These are phyloP conservation scores for Camellia lanceoleosa DNA, from an alignment of 148 eudicot genomes.

Conservation along the genomic window DNA sequence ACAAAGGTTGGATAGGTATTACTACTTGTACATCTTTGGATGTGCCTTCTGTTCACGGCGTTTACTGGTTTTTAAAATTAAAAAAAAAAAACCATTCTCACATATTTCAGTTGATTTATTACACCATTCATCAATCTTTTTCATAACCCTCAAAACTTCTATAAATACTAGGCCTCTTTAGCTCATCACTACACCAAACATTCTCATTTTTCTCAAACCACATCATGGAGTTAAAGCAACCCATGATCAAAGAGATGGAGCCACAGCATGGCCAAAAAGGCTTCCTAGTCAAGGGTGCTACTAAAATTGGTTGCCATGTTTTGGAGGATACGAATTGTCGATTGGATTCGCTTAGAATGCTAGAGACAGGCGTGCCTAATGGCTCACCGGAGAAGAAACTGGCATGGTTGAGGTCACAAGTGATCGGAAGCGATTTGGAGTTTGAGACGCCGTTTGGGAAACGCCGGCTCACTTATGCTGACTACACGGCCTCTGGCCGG, in stretches of 20 bases:
- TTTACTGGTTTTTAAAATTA: too few relatives aligned
- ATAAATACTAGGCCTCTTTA: too few relatives aligned
- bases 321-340: neutral
- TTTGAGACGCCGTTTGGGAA: conserved; percentile 29
- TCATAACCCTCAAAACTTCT: too few relatives aligned
- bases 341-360: neutral
- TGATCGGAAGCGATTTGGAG: conserved; percentile 21
- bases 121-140: too few relatives aligned
- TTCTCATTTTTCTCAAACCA: too few relatives aligned
- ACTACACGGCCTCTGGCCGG: conserved; percentile 28
- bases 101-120: too few relatives aligned
- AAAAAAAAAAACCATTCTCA: too few relatives aligned
- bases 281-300: neutral
- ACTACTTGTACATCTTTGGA: too few relatives aligned
- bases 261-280: neutral
- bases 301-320: neutral
- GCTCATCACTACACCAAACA: too few relatives aligned
- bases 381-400: conserved; percentile 13
- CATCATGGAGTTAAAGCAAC: neutral
- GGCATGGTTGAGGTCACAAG: conserved; percentile 23
- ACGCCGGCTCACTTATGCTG: conserved; percentile 23
- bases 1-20: too few relatives aligned
- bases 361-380: neutral
- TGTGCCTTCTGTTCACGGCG: too few relatives aligned
- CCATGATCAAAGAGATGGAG: neutral